Evolutionary conservation across 495 filamentous ascomycete genomes (phyloP).

Genomic region (Penicilliopsis zonata): DNA sequence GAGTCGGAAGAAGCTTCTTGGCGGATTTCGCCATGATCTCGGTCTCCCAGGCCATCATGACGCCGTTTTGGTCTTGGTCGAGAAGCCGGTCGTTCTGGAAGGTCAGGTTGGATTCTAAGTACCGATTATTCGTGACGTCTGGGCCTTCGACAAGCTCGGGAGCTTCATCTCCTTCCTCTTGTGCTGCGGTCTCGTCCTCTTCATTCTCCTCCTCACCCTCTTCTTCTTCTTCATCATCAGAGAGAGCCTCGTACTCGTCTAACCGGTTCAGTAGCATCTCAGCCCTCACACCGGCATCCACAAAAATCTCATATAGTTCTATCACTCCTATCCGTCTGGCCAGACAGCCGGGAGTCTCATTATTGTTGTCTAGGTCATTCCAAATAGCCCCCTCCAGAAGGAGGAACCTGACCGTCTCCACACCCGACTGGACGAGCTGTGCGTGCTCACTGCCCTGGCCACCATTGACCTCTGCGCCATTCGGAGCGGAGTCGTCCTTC

Average conservation of each 20-base stretch:
- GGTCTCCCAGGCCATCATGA: slow-evolving; percentile 98
- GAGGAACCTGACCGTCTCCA: slow-evolving; percentile 59
- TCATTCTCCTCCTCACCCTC: slow-evolving; percentile 12
- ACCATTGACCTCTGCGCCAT: slow-evolving; percentile 17
- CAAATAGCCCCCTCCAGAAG: slow-evolving; percentile 86
- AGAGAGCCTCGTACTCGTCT: slow-evolving; percentile 66
- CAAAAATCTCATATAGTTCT: slow-evolving; percentile 73
- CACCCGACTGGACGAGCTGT: slow-evolving; percentile 40
- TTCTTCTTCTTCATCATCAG: slow-evolving; percentile 33
- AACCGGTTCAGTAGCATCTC: slow-evolving; percentile 71
- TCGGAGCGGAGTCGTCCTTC: slow-evolving; percentile 2
- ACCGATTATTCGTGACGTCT: slow-evolving; percentile 49
- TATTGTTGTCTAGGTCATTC: slow-evolving; percentile 80
- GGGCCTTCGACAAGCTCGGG: slow-evolving; percentile 9
- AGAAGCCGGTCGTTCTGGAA: slow-evolving; percentile 67
- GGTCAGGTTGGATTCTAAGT: slow-evolving; percentile 64
- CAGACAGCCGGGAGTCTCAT: slow-evolving; percentile 87
- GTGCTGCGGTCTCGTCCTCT: slow-evolving; percentile 13
- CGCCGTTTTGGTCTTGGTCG: slow-evolving; percentile 70
- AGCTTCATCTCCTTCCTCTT: slow-evolving; percentile 12
- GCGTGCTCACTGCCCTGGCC: slow-evolving; percentile 12
- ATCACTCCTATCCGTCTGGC: slow-evolving; percentile 56
- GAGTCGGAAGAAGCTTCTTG: slow-evolving; percentile 42
- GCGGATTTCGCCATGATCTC: slow-evolving; percentile 78
- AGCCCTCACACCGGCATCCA: slow-evolving; percentile 84